A percentile compares a stretch with the other conserved stretches of the same genome.
Conservation (phyloP, 176 grass and related monocot species). For the Oryza meridionalis region DNA sequence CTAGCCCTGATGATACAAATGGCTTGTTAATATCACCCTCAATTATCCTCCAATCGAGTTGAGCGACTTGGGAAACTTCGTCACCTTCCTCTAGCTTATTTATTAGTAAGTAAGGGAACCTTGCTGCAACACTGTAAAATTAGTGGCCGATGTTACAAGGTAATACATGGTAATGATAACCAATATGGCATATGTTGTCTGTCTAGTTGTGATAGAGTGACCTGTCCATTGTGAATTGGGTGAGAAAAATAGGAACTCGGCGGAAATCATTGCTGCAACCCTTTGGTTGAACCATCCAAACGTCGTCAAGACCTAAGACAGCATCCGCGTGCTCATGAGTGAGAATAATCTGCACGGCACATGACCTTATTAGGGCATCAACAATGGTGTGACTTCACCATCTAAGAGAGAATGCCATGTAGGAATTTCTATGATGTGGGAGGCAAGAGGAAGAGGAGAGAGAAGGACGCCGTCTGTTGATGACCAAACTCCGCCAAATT, state of each 20-base stretch:
- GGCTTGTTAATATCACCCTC: conserved; percentile 58
- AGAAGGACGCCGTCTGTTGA: no score
- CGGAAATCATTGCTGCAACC: conserved; percentile 45
- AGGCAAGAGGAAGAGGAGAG: no score
- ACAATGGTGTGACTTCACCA: no score
- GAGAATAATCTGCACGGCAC: conserved; percentile 75
- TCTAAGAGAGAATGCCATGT: no score
- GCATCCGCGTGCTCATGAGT: conserved; percentile 96
- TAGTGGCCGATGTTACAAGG: neutral
- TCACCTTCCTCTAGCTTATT: conserved; percentile 63
- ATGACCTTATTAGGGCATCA: neutral
- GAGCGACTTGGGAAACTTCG: conserved; percentile 42
- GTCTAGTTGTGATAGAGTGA: neutral
- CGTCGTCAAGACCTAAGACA: conserved; percentile 83
- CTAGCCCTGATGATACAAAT: conserved; percentile 68
- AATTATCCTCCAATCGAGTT: conserved; percentile 84
- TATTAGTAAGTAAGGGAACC: conserved; percentile 70
- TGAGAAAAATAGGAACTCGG: conserved; percentile 72
- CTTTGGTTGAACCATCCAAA: conserved; percentile 56
- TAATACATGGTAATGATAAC: neutral
- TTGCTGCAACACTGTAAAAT: conserved; percentile 57
- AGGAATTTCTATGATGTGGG: no score
- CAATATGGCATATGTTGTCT: neutral
- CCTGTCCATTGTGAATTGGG: conserved; percentile 86
- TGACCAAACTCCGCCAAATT: no score